Evolutionary conservation across 2,329 filamentous ascomycete species (phyloP).

Genomic region (Aschersonia sp.): DNA sequence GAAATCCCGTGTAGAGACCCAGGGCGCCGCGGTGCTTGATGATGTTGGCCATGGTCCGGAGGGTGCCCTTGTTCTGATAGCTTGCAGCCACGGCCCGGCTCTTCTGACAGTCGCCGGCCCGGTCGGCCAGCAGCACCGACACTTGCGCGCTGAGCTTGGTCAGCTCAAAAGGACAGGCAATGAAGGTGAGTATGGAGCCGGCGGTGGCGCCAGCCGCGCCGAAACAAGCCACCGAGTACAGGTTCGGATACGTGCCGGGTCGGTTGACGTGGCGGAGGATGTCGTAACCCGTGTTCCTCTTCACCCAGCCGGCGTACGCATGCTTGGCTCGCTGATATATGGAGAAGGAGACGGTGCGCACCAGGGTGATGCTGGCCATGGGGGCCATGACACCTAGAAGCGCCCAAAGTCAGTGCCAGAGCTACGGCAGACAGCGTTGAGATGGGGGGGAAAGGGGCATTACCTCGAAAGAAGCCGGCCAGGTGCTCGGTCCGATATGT

Average conservation of each 20-base stretch:
- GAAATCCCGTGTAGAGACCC: constrained; percentile 70
- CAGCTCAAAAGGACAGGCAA: constrained; percentile 79
- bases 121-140: constrained; percentile 56
- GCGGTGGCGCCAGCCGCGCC: constrained; percentile 65
- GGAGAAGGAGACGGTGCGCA: constrained; percentile 65
- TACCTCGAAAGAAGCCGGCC: constrained; percentile 70
- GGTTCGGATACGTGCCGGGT: constrained; percentile 53
- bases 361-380: constrained; percentile 64
- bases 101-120: constrained; percentile 21
- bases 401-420: neutral
- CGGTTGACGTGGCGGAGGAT: constrained; percentile 61
- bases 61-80: constrained; percentile 65
- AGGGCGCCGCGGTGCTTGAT: constrained; percentile 57
- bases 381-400: constrained; percentile 59
- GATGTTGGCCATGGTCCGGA: constrained; percentile 64
- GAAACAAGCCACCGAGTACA: constrained; percentile 64
- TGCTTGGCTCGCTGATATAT: constrained; percentile 70
- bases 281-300: constrained; percentile 50
- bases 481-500: constrained; percentile 64
- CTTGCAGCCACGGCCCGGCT: constrained; percentile 48
- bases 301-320: constrained; percentile 55
- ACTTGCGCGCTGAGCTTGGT: constrained; percentile 84
- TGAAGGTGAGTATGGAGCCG: constrained; percentile 63
- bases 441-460: constrained; percentile 6
- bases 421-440: neutral